Base-by-base conservation (phyloP, 2,329 filamentous ascomycete species). In the Fusarium sp. region DNA sequence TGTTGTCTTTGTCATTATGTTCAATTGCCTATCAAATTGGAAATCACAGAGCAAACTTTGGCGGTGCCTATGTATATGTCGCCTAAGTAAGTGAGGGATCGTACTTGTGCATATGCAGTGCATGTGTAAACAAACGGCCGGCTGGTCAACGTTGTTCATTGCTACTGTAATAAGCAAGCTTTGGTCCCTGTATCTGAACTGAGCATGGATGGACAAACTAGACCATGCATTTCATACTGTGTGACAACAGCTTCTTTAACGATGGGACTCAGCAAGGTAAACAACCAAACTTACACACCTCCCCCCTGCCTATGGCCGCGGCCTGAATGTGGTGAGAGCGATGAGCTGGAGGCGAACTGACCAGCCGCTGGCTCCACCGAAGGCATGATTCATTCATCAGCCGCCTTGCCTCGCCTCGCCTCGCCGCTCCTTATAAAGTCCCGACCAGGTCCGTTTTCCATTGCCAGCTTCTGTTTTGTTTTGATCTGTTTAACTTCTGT, bases 371-470 rank as follows among this genome's bases (percentile, higher is more conserved):
- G 72, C 69, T 76, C 75, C 75, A 76, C 75, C 65, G 49, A 25
- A 68, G 68, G 66, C 75, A 77, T 77, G 75, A 77, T 77, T 77
- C 75, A 77, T 77, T 77, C 75, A 77, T 76, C 73, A 76, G 75
- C 74, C 74, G 73, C 72, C 75, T 73, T 62, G 72, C 58, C 70
- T 60, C 22, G 57, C 22, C 57, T 66, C 42, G 63, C 39, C 62
- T 68, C 57, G 62, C 63, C 56, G 60, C 63, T 76, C 62, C 56
- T 70, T 77, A 77, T 77, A 77, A 77, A 76, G 70, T 41, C 70
- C 63, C 36, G 53, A 49, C 62, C 54, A 41, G 27, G 52, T 62
- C 72, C 75, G 60, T 49, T 63, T 54, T 36, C 22, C 55, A 36
- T 20, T 58, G 6, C 25, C 22, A 33, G 7, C 17, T 44, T 10